Conservation (phyloP, 2,329 filamentous ascomycete species). For the Cyphellophora attinorum region DNA sequence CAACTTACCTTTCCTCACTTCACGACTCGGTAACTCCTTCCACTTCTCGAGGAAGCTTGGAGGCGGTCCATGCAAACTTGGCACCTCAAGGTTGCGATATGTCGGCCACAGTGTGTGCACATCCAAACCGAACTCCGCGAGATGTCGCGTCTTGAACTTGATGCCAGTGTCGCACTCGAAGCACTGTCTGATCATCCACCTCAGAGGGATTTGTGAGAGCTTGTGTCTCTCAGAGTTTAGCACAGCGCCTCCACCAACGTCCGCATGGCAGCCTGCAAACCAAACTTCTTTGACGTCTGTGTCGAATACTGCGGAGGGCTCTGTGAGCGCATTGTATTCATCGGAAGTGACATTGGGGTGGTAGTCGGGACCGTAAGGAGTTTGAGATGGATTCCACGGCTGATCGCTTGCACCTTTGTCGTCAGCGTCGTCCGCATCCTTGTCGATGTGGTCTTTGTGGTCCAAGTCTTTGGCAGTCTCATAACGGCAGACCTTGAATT, state of each 20-base stretch:
- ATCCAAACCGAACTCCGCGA: conserved; percentile 34
- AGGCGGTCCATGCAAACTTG: conserved; percentile 24
- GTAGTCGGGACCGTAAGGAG: not conserved
- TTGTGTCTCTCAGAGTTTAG: conserved; percentile 32
- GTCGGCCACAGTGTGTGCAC: conserved; percentile 31
- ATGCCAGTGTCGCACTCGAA: conserved; percentile 39
- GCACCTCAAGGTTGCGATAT: conserved; percentile 24
- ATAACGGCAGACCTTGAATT: conserved; percentile 38
- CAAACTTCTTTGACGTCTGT: conserved; percentile 35
- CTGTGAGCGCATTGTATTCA: conserved; percentile 18
- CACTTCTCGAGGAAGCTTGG: conserved; percentile 28
- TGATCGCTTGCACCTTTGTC: too few relatives aligned
- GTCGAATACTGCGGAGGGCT: conserved; percentile 30
- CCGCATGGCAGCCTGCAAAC: conserved; percentile 37
- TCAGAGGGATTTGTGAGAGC: conserved; percentile 34
- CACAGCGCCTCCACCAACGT: conserved; percentile 36
- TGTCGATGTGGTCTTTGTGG: not conserved
- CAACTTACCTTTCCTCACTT: conserved; percentile 21
- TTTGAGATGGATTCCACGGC: too few relatives aligned
- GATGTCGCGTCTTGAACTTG: conserved; percentile 28
- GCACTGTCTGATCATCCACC: conserved; percentile 40
- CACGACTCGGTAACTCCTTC: conserved; percentile 24
- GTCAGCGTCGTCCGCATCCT: not conserved
- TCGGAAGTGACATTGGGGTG: conserved; percentile 3
- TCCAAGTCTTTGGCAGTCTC: not conserved